Evolutionary conservation across 768 basidiomycete species (phyloP).

Genomic region (Collybia sp.): DNA sequence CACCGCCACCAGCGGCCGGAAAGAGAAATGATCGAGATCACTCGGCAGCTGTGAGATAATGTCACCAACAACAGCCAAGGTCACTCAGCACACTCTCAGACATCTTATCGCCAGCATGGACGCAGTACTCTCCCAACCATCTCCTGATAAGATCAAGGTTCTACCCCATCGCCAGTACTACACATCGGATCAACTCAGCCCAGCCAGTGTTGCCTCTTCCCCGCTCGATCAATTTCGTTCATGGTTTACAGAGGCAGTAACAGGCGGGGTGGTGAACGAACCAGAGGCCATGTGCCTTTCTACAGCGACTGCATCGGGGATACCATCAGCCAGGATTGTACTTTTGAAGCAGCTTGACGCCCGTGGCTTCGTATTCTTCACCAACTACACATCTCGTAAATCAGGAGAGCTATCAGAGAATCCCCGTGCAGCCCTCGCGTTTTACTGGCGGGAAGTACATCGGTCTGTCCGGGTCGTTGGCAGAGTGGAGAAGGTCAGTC

Average conservation of each 20-base stretch:
- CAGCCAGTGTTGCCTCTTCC: constrained; percentile 51
- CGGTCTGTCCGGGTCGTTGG: constrained; percentile 84
- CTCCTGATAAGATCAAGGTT: constrained; percentile 57
- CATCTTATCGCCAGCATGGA: constrained; percentile 23
- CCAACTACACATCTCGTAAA: constrained; percentile 95
- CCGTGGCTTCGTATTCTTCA: constrained; percentile 93
- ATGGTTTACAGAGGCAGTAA: constrained; percentile 76
- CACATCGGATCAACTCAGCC: constrained; percentile 57
- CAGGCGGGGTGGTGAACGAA: constrained; percentile 56
- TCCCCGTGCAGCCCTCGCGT: constrained; percentile 76
- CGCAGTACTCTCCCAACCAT: constrained; percentile 37
- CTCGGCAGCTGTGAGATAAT: no score
- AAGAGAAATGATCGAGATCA: no score
- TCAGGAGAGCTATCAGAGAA: constrained; percentile 74
- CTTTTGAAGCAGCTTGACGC: constrained; percentile 88
- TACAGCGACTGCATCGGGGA: constrained; percentile 63
- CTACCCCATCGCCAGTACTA: constrained; percentile 75
- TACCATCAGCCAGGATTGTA: constrained; percentile 87
- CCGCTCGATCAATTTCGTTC: constrained; percentile 82
- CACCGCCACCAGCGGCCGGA: no score
- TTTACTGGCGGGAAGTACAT: constrained; percentile 89
- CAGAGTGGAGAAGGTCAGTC: constrained; percentile 69
- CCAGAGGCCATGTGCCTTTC: constrained; percentile 89
- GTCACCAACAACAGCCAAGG: no score
- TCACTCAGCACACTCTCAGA: background rate